These are phyloP conservation scores for Prunus davidiana DNA, from an alignment of 306 rosid genomes.

Conservation along the genomic window DNA sequence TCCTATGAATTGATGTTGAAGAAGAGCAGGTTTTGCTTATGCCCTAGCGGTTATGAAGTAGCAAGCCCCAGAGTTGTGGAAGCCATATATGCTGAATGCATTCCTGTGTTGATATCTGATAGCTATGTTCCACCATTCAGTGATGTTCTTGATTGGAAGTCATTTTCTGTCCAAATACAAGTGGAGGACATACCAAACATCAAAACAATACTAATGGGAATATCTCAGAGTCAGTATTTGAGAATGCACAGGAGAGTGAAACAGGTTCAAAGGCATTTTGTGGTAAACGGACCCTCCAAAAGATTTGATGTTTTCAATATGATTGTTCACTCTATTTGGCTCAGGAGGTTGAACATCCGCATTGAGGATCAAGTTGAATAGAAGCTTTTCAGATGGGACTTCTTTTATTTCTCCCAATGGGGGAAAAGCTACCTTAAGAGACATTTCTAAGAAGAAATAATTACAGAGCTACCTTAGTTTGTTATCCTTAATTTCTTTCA, in stretches of 20 bases:
- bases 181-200: constrained; percentile 42
- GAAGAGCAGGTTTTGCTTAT: constrained; percentile 40
- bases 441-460: no score
- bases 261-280: constrained; percentile 36
- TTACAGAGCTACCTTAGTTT: no score
- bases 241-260: constrained; percentile 48
- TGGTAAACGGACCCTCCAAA: constrained; percentile 32
- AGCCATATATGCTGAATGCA: constrained; percentile 46
- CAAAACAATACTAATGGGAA: constrained; percentile 31
- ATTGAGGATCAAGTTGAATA: constrained; percentile 12
- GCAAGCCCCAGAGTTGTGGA: constrained; percentile 50
- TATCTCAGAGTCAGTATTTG: constrained; percentile 36
- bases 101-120: constrained; percentile 43
- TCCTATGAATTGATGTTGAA: constrained; percentile 35
- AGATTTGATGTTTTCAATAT: constrained; percentile 44
- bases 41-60: constrained; percentile 49
- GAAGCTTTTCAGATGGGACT: background rate
- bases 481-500: no score
- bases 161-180: constrained; percentile 35
- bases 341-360: constrained; percentile 36
- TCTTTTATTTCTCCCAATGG: background rate
- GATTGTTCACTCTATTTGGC: constrained; percentile 49
- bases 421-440: background rate
- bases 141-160: constrained; percentile 43
- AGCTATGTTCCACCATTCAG: constrained; percentile 44